Base-by-base conservation (phyloP, 2,329 filamentous ascomycete genomes). In the Trichophaea hybrida region DNA sequence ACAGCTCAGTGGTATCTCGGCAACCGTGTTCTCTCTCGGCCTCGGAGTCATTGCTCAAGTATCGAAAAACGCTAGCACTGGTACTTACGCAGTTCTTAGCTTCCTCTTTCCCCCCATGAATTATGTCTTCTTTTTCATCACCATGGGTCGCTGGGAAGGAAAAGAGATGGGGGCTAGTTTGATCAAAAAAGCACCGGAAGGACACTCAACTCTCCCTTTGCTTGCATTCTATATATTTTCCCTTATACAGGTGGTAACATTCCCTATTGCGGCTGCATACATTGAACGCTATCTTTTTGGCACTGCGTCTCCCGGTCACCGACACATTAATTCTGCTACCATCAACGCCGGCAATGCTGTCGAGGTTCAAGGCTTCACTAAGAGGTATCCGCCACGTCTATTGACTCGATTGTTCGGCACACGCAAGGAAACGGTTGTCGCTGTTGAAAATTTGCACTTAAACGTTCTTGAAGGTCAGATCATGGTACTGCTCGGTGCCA, bases 71-170 rank as follows among this genome's bases (percentile, higher is more conserved):
- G 80, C 81, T 2, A 75, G 73, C 6, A 86, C 83, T 0, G 81
- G 74, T 1, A 77, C 81, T 0, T 85, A 91, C 2, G 77, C 79
- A 5, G 74, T 87, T 2, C 75, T 94, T 10, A 84, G 84, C 61
- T 70, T 94, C 12, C 72, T 96, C 0, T 96, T 96, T 69, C 80
- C 88, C 0, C 86, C 90, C 0, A 94, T 90, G 76, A 90, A 88
- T 67, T 95, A 88, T 69, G 85, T 91, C 12, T 89, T 84, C 70
- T 93, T 91, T 69, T 77, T 83, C 57, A 81, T 86, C 15, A 79
- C 84, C 63, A 79, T 90, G 71, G 86, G 89, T 10, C 82, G 86
- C 46, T 95, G 81, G 70, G 86, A 96, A 72, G 76, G 77, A 62
- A 70, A 82, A 58, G 75, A 80, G 15, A 68, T 75, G 44, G 74